Evolutionary conservation across 352 stramenopile species (phyloP), one percentile per base, ranked within the genome.

Genomic region (Globisporangium parvum): DNA sequence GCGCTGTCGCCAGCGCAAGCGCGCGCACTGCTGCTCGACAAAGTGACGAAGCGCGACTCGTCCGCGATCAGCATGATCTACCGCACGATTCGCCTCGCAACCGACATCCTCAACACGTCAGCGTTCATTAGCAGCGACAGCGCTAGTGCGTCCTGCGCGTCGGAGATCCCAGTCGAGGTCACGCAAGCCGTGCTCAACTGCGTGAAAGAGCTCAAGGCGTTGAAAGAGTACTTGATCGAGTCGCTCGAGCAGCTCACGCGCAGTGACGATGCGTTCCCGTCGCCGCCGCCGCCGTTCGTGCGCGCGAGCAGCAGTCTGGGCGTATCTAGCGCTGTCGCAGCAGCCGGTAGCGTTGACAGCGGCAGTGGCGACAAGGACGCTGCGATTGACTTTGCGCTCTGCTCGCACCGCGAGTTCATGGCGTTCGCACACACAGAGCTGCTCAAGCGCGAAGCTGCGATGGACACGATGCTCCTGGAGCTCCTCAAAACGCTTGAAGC

Each of bases 191-290:
- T 90, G 6, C 57, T 88, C 20, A 63, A 63, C 40, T 86, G 76
- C 37, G 77, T 88, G 14, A 85, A 87, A 53, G 80, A 90, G 50
- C 75, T 90, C 51, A 88, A 88, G 54, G 62, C 62, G 20, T 61
- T 90, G 41, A 88, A 88, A 55, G 80, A 90, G 37, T 87, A 68
- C 54, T 55, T 90, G 48, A 65, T 82, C 20, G 59, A 79, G 42
- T 85, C 79, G 35, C 65, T 89, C 3, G 75, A 87, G 28, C 60
- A 83, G 53, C 59, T 78, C 40, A 63, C 64, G 14, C 59, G 46
- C 23, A 47, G 37, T 17, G 63, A 70, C 41, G 60, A 72, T 6
- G 62, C 50, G 21, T 68, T 71, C 21, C 39, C 37, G 0, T 44
- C 51, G 6, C 60, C 57, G 11, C 64, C 63, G 0, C 64, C 66